Evolutionary conservation across 441 rosid genomes (phyloP).

Genomic region (Erysimum cheiri): DNA sequence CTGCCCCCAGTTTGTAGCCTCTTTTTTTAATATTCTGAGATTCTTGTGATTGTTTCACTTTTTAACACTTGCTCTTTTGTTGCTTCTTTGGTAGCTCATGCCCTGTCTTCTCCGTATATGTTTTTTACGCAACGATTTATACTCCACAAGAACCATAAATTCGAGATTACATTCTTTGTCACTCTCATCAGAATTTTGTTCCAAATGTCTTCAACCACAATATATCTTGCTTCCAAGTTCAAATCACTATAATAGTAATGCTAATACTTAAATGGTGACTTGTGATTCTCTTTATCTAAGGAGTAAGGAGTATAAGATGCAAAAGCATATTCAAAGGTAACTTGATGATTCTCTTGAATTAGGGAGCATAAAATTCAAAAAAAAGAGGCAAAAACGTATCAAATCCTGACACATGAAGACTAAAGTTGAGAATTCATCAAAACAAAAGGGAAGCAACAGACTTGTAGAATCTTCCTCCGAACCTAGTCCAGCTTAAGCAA

Average conservation of each 20-base stretch:
- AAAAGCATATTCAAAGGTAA: neutral
- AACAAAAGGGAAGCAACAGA: conserved; percentile 29
- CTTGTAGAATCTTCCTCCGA: conserved; percentile 21
- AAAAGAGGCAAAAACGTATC: neutral
- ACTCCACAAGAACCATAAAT: conserved; percentile 34
- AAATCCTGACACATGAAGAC: conserved; percentile 25
- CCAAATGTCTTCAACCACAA: neutral
- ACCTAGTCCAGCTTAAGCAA: conserved; percentile 53
- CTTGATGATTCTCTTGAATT: conserved; percentile 8
- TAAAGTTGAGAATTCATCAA: conserved; percentile 18
- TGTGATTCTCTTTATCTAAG: neutral
- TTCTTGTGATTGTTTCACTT: conserved; percentile 44
- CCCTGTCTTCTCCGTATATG: conserved; percentile 29
- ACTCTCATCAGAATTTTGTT: neutral
- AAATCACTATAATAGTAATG: neutral
- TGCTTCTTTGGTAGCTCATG: conserved; percentile 35
- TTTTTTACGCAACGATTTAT: conserved; percentile 14
- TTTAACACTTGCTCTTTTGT: conserved; percentile 38
- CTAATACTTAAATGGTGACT: neutral
- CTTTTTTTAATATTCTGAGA: conserved; percentile 22
- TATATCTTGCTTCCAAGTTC: neutral
- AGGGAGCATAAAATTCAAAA: conserved; percentile 7
- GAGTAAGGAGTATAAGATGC: neutral
- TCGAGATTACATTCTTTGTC: conserved; percentile 22
- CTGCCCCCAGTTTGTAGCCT: conserved; percentile 25